Base-by-base conservation (phyloP, 2,329 filamentous ascomycete species). In the Penicillium sp. region DNA sequence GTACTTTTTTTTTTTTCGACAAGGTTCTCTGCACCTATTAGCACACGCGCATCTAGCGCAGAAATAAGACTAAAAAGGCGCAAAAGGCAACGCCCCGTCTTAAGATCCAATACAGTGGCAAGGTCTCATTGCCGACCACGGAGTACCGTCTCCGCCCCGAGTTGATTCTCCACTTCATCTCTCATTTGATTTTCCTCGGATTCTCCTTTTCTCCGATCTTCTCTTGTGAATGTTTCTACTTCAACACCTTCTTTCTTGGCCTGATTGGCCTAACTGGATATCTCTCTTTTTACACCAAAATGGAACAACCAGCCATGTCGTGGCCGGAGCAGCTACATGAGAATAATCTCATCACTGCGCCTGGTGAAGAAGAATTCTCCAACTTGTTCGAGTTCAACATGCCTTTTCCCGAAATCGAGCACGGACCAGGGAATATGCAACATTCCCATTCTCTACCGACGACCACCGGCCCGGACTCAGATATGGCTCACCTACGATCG, bases 321-420 rank as follows among this genome's bases (percentile, higher is more conserved):
- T 79, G 77, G 77, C 67, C 74, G 38, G 73, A 75, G 54, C 68
- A 74, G 47, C 66, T 76, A 33, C 70, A 75, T 52, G 72, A 74
- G 56, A 74, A 76, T 50, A 65, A 72, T 41, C 72, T 79, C 60
- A 73, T 78, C 53, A 61, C 72, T 9, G 68, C 68, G 27, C 66
- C 75, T 57, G 64, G 73, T 52, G 77, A 79, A 29, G 79, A 81
- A 60, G 79, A 81, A 53, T 81, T 81, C 63, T 75, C 78, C 57
- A 79, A 76, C 56, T 78, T 80, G 58, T 75, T 81, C 58, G 78
- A 81, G 53, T 79, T 81, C 67, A 77, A 76, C 58, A 75, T 78
- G 64, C 76, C 76, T 38, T 79, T 81, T 59, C 54, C 77, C 65
- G 75, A 77, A 56, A 65, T 78, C 50, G 73, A 77, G 68, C 70